Conservation (phyloP, 1,139 yeast species). For the Petasospora rhodanensis region DNA sequence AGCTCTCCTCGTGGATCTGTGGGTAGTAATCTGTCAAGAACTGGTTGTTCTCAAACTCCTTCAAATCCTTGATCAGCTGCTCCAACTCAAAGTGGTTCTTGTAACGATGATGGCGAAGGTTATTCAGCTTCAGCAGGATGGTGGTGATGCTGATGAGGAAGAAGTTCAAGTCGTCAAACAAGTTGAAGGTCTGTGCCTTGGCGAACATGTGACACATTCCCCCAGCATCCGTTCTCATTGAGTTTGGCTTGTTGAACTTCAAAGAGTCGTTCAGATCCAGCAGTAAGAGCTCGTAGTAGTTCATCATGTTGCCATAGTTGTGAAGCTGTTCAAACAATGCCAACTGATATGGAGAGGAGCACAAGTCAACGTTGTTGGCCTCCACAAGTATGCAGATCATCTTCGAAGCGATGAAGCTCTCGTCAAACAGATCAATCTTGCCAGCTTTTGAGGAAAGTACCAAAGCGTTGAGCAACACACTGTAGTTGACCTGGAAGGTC, state of each 20-base stretch:
- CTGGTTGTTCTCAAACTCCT: constrained; percentile 18
- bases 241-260: constrained; percentile 8
- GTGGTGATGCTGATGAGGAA: constrained; percentile 15
- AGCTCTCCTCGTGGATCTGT: constrained; percentile 6
- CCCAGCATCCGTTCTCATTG: constrained; percentile 8
- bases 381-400: constrained; percentile 2
- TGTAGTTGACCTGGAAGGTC: constrained; percentile 8
- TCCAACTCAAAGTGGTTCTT: constrained; percentile 4
- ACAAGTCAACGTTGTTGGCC: constrained; percentile 2
- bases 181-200: constrained; percentile 16
- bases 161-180: constrained; percentile 22
- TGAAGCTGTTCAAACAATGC: constrained; percentile 14
- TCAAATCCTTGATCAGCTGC: constrained; percentile 11
- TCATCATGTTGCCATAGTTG: constrained; percentile 19
- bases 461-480: constrained; percentile 13
- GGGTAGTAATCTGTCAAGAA: constrained; percentile 18
- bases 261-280: constrained; percentile 21
- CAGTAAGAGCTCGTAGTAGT: constrained; percentile 17
- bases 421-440: constrained; percentile 13
- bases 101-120: constrained; percentile 10
- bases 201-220: constrained; percentile 11
- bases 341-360: no score
- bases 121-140: constrained; percentile 19
- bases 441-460: constrained; percentile 12
- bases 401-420: constrained; percentile 4